Evolutionary conservation across 2,329 filamentous ascomycete genomes (phyloP), one percentile per base, ranked within the genome.

Genomic region (Helotiales sp.): DNA sequence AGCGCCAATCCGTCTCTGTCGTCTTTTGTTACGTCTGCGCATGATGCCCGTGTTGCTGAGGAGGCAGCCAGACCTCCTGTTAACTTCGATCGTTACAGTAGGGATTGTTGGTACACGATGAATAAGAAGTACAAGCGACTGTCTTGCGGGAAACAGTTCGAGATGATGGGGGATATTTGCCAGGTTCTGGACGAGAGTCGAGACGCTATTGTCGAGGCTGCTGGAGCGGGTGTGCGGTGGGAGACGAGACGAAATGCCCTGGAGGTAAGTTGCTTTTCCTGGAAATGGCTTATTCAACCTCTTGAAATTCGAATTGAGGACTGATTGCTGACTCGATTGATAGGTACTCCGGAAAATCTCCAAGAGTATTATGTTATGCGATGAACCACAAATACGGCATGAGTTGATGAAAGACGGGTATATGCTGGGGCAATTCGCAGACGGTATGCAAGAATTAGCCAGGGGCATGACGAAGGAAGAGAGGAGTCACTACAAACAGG

Each of bases 351-450:
- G 63, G 17, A 66, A 68, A 37, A 70, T 69, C 6, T 50, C 34
- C n/a, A 68, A 70, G 22, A 65, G 66, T 54, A 60, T 69, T 8
- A 66, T 66, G 63, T 49, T 66, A 11, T 70, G 68, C 57, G 60
- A 69, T 6, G 65, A 70, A 37, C 60, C 62, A 20, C 37, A 62
- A 40, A 69, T 70, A n/a, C 58, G 65, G 10, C 61, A 69, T 52
- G 71, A 71, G 54, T 22, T 71, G 7, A 69, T 66, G 64, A 69
- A 69, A 45, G 67, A 72, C 54, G 67, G 67, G 2, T n/a, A 60
- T 11, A 57, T 61, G 47, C 59, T 72, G 45, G 63, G 54, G 6
- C 28, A 68, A 20, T 72, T 69, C 50, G 58, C 64, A 17, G 67
- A 65, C 45, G 61, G 61, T 6, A 70, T 68, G 65, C 59, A 57